Conservation (phyloP, 2,329 filamentous ascomycete species). For the Nothophaeocryptopus gaeumannii region DNA sequence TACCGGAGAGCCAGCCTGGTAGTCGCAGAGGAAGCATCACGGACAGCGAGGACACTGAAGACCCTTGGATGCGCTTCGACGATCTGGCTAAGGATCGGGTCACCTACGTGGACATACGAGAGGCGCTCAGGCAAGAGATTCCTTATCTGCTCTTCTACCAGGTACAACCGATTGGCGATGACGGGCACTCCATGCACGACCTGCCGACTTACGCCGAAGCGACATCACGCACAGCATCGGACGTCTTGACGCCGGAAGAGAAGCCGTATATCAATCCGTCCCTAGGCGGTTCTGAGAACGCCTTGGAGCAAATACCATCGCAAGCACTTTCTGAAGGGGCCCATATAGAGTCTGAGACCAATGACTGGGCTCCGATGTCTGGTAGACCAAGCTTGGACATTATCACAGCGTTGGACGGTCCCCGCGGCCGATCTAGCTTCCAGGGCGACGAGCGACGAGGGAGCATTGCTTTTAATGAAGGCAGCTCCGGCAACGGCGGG, state of each 20-base stretch:
- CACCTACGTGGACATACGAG: slow-evolving; percentile 70
- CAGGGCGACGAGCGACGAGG: slow-evolving; percentile 37
- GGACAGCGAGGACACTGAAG: slow-evolving; percentile 59
- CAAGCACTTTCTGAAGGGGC: slow-evolving; percentile 9
- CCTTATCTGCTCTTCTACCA: slow-evolving; percentile 96
- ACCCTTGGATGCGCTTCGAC: slow-evolving; percentile 88
- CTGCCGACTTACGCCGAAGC: slow-evolving; percentile 45
- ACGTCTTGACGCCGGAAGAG: slow-evolving; percentile 23
- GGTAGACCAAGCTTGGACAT: slow-evolving; percentile 32
- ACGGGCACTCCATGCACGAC: slow-evolving; percentile 41
- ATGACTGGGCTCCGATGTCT: slow-evolving; percentile 22
- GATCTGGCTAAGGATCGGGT: slow-evolving; percentile 76
- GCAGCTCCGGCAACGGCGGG: slow-evolving; percentile 29
- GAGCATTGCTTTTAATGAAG: slow-evolving; percentile 42
- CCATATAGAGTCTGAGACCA: slow-evolving; percentile 15
- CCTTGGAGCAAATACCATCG: slow-evolving; percentile 16
- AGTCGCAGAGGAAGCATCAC: slow-evolving; percentile 19
- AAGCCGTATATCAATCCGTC: slow-evolving; percentile 27
- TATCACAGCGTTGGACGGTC: slow-evolving; percentile 22
- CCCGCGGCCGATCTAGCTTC: slow-evolving; percentile 38
- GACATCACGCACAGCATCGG: slow-evolving; percentile 30
- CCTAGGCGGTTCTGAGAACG: slow-evolving; percentile 18
- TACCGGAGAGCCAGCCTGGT: slow-evolving; percentile 45
- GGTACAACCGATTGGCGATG: slow-evolving; percentile 79
- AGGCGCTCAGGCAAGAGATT: slow-evolving; percentile 78